Evolutionary conservation across 2,329 filamentous ascomycete genomes (phyloP), one percentile per base, ranked within the genome.

Genomic region (Aspergillus sp.): DNA sequence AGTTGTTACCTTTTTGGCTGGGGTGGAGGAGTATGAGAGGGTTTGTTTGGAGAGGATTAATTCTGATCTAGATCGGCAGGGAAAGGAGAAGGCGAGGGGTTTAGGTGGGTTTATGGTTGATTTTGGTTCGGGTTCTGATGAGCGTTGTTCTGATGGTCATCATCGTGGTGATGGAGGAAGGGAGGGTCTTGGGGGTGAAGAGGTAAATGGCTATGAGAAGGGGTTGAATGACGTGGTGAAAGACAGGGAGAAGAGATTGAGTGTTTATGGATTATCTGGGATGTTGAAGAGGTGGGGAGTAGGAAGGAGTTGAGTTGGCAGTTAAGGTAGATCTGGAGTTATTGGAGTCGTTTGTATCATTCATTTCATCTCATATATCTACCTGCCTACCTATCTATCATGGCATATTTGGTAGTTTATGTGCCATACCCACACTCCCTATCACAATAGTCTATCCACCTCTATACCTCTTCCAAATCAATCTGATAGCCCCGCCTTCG

Each of bases 1-100:
- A 72, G 79, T 79, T 0, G 71, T 85, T 14, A 80, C 66, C 9
- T 68, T 66, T 56, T 50, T 68, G 2, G 65, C 64, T 24, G 66
- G 66, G 18, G 64, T 68, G 7, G 4, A 7, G 12, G 20, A 32
- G 26, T 49, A 55, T 32, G 53, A 55, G 42, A 31, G 16, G 39
- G 24, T 47, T 24, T 55, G 53, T 49, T 10, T 12, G 14, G 39
- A 26, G 20, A 45, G 22, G 10, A 12, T 55, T 24, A 16, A 55
- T 10, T 29, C 26, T 29, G 11, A 22, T 11, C 36, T 24, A 24
- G 24, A 36, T 11, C 10, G 14, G 9, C 6, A 9, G 31, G 31
- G 1, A 20, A 20, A 20, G 20, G 20, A 20, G 20, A 9, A 12
- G 10, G 12, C 11, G 31, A 4, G 9, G 32, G 32, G 14, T 12